A percentile compares a stretch with the other conserved stretches of the same genome.
These are phyloP conservation scores for Capronia coronata DNA, from an alignment of 2,329 filamentous ascomycete species.

Conservation along the genomic window DNA sequence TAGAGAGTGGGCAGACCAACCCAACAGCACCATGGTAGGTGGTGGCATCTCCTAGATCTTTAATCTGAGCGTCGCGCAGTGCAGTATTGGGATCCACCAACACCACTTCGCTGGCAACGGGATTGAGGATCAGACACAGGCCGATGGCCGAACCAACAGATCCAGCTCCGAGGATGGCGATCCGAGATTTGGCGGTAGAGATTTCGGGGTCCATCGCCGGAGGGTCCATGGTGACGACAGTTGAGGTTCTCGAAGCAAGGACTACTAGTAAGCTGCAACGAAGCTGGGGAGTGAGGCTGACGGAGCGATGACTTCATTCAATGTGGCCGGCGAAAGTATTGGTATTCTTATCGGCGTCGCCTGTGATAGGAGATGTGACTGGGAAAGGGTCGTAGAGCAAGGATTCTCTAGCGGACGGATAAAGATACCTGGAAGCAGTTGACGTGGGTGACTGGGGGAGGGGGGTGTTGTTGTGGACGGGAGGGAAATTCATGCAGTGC, in stretches of 20 bases:
- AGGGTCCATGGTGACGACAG: constrained; percentile 8
- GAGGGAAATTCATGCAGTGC: too few relatives aligned
- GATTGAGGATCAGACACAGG: constrained; percentile 47
- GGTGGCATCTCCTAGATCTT: constrained; percentile 49
- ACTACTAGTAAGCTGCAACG: not conserved
- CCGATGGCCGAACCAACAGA: constrained; percentile 48
- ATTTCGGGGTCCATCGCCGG: constrained; percentile 15
- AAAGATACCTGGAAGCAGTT: too few relatives aligned
- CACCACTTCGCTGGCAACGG: constrained; percentile 48
- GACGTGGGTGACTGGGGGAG: too few relatives aligned
- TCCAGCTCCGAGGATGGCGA: constrained; percentile 49
- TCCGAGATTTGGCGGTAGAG: constrained; percentile 26
- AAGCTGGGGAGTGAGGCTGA: not conserved
- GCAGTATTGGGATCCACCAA: constrained; percentile 47
- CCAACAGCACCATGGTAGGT: constrained; percentile 43
- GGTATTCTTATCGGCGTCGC: too few relatives aligned
- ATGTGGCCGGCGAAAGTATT: too few relatives aligned
- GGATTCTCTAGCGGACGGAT: too few relatives aligned
- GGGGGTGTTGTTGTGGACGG: too few relatives aligned
- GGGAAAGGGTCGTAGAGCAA: too few relatives aligned
- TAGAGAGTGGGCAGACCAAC: constrained; percentile 32
- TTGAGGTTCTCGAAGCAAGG: not conserved
- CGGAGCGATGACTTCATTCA: not conserved
- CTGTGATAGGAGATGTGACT: too few relatives aligned
- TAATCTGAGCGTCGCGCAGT: constrained; percentile 45